Evolutionary conservation across 495 filamentous ascomycete genomes (phyloP).

Genomic region (Pseudevernia furfuracea): DNA sequence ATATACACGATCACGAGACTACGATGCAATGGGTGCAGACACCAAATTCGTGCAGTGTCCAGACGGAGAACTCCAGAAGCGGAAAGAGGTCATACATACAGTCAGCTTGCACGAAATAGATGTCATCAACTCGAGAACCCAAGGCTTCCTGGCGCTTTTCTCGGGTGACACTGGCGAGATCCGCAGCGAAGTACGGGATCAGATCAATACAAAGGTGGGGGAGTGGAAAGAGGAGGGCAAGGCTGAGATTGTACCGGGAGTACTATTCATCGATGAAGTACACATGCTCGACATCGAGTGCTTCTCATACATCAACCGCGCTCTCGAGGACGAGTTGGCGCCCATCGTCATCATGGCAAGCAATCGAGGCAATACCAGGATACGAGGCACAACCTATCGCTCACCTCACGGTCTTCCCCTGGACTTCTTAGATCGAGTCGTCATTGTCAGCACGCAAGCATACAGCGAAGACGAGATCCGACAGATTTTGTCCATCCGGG

Average conservation of each 20-base stretch:
- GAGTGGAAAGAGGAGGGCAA: conserved; percentile 99
- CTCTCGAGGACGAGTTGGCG: conserved; percentile 84
- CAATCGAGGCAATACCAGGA: conserved; percentile 86
- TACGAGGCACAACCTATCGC: conserved; percentile 85
- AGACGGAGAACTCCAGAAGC: conserved; percentile 96
- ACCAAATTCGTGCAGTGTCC: conserved; percentile 97
- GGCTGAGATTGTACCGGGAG: conserved; percentile 93
- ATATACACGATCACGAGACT: conserved; percentile 88
- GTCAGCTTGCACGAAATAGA: conserved; percentile 98
- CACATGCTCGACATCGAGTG: conserved; percentile 99
- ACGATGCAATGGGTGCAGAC: conserved; percentile 98
- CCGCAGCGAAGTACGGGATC: conserved; percentile 88
- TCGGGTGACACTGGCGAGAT: conserved; percentile 98
- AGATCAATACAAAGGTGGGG: conserved; percentile 96
- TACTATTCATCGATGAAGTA: conserved; percentile 97
- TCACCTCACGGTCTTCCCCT: conserved; percentile 89
- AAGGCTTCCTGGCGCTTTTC: conserved; percentile 93
- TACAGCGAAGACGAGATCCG: conserved; percentile 80
- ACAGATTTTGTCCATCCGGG: conserved; percentile 83
- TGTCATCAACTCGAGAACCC: conserved; percentile 95
- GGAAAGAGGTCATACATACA: conserved; percentile 93
- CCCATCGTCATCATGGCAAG: conserved; percentile 99
- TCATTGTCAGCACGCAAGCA: conserved; percentile 92
- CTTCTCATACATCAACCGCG: conserved; percentile 97
- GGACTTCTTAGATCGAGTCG: conserved; percentile 91